phyloP scores from a whole-genome alignment of 345 rosid species.

The Corymbia maculata region DNA sequence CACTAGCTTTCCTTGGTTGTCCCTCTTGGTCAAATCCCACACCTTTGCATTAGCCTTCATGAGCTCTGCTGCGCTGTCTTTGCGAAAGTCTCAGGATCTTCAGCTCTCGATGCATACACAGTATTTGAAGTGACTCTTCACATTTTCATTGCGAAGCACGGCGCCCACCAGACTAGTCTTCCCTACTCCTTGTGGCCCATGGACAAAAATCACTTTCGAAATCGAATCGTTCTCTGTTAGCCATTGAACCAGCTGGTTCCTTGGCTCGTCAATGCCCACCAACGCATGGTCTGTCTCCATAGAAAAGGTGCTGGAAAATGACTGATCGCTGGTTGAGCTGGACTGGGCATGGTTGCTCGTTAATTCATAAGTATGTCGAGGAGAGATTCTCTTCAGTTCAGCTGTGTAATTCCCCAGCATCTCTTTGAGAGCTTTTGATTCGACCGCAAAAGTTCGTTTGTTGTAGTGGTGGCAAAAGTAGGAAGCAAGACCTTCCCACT shows the following conservation, averaged over 20 bases:
- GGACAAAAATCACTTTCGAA: background rate
- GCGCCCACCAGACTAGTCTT: background rate
- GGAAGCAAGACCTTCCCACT: no score
- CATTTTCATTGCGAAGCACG: background rate
- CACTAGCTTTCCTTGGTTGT: background rate
- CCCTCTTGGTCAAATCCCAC: background rate
- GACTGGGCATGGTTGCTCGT: background rate
- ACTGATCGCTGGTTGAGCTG: accelerated
- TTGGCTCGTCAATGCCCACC: background rate
- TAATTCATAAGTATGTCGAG: background rate
- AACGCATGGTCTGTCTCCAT: background rate
- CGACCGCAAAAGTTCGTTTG: background rate
- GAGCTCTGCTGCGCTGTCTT: background rate
- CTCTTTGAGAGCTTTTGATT: background rate
- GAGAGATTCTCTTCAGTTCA: background rate
- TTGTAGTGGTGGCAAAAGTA: accelerated
- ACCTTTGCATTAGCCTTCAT: background rate
- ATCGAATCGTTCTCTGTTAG: accelerated
- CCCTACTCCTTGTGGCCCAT: background rate
- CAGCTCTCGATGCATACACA: accelerated
- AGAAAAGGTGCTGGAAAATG: background rate
- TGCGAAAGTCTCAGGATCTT: background rate
- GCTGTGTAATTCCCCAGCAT: accelerated
- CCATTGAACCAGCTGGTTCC: background rate
- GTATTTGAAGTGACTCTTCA: accelerated